These are phyloP conservation scores for Colletotrichum coccodes DNA, from an alignment of 2,329 filamentous ascomycete species.

Conservation along the genomic window DNA sequence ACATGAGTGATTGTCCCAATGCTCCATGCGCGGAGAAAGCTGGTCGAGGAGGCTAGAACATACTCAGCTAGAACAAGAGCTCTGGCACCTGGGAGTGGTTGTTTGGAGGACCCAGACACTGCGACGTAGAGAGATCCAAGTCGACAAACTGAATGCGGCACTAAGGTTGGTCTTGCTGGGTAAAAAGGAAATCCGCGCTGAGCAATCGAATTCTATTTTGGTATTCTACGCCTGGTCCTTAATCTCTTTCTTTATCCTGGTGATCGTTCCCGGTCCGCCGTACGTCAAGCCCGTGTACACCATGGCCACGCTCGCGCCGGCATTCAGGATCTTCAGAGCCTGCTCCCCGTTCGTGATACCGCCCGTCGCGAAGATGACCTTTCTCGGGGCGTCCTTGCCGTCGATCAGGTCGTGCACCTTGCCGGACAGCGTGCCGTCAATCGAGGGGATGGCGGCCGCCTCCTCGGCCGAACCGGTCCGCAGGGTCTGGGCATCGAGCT, in stretches of 20 bases:
- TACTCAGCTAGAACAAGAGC: not conserved
- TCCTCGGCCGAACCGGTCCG: constrained; percentile 44
- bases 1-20: no score
- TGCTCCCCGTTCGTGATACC: constrained; percentile 91
- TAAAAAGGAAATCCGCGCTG: not conserved
- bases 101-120: not conserved
- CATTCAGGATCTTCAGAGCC: constrained; percentile 83
- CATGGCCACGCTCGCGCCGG: constrained; percentile 91
- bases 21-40: no score
- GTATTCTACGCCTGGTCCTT: constrained; percentile 49
- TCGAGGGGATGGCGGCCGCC: constrained; percentile 40
- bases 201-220: constrained; percentile 21
- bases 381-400: constrained; percentile 55
- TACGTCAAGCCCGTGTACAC: constrained; percentile 84
- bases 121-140: not conserved
- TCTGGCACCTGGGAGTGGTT: not conserved
- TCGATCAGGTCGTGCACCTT: constrained; percentile 33
- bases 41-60: not conserved
- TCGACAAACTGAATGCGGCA: no score
- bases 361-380: constrained; percentile 93
- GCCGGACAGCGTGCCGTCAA: constrained; percentile 44
- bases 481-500: constrained; percentile 66
- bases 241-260: constrained; percentile 73
- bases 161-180: no score
- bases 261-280: constrained; percentile 71